Evolutionary conservation across 208 protist genomes (phyloP).

Genomic region (Leishmania arabica): DNA sequence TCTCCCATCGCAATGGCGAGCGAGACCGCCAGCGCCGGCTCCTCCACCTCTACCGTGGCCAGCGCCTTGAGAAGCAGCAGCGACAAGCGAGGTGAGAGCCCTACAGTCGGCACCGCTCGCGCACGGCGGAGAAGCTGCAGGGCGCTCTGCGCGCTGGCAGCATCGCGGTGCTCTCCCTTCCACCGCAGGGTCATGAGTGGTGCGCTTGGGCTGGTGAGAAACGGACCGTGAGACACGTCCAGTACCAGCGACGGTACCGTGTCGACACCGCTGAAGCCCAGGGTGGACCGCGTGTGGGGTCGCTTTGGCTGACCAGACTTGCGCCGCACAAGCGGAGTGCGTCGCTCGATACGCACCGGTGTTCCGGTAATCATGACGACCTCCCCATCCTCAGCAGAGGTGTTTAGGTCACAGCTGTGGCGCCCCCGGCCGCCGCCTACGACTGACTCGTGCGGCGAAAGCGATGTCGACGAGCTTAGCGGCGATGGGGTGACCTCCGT

Average conservation of each 20-base stretch:
- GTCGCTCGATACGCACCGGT: conserved; percentile 20
- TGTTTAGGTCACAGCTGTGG: background rate
- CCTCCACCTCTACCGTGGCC: conserved; percentile 70
- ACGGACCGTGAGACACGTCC: conserved; percentile 73
- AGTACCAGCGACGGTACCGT: conserved; percentile 68
- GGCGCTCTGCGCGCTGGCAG: conserved; percentile 52
- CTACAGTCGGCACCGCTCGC: conserved; percentile 47
- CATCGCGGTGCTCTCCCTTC: conserved; percentile 68
- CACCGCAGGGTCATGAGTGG: conserved; percentile 68
- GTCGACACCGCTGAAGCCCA: conserved; percentile 75
- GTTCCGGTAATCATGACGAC: conserved; percentile 32
- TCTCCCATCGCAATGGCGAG: conserved; percentile 78
- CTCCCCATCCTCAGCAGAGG: conserved; percentile 11
- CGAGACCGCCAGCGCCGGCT: conserved; percentile 71
- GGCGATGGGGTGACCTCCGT: conserved; percentile 4
- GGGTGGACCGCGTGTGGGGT: conserved; percentile 31
- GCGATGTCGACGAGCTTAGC: conserved; percentile 7
- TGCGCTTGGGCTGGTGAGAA: conserved; percentile 56
- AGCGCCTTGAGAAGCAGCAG: conserved; percentile 70
- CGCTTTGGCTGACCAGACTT: conserved; percentile 40
- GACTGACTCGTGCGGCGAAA: background rate
- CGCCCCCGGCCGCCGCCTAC: background rate
- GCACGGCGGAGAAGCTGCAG: conserved; percentile 56
- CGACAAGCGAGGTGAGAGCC: conserved; percentile 55
- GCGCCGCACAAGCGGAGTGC: conserved; percentile 16